Conservation (phyloP, 768 basidiomycete species). For the Punctularia strigosozonata region DNA sequence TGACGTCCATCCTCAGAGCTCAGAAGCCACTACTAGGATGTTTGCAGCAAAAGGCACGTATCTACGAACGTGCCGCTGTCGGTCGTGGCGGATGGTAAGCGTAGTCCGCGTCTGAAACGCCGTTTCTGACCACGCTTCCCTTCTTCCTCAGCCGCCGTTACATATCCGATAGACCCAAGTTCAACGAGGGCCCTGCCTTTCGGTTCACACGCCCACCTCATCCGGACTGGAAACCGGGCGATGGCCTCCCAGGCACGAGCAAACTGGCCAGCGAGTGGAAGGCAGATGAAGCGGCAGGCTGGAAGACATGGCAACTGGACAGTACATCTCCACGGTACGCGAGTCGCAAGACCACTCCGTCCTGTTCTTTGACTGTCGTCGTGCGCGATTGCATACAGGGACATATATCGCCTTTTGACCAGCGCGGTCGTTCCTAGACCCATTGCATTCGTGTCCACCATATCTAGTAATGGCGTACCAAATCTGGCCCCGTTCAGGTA, state of each 20-base stretch:
- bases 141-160: no score
- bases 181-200: conserved; percentile 16
- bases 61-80: no score
- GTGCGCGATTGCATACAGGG: conserved; percentile 12
- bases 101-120: no score
- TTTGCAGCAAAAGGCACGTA: no score
- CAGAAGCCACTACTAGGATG: no score
- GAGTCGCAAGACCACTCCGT: conserved; percentile 7
- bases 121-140: no score
- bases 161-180: conserved; percentile 1
- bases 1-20: no score
- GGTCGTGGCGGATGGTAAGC: no score
- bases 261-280: conserved; percentile 17
- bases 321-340: conserved; percentile 19
- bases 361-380: conserved; percentile 8
- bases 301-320: conserved; percentile 30
- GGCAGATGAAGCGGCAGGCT: conserved; percentile 21
- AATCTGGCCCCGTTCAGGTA: conserved; percentile 65
- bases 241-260: conserved; percentile 18
- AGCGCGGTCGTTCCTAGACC: conserved; percentile 55
- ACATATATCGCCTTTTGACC: conserved; percentile 39
- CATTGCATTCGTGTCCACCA: conserved; percentile 53
- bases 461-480: conserved; percentile 34
- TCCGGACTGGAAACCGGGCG: conserved; percentile 31
- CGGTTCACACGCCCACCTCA: conserved; percentile 25